Conservation (phyloP, 192 early-diverging fungal genomes). For the Coemansia sp. region DNA sequence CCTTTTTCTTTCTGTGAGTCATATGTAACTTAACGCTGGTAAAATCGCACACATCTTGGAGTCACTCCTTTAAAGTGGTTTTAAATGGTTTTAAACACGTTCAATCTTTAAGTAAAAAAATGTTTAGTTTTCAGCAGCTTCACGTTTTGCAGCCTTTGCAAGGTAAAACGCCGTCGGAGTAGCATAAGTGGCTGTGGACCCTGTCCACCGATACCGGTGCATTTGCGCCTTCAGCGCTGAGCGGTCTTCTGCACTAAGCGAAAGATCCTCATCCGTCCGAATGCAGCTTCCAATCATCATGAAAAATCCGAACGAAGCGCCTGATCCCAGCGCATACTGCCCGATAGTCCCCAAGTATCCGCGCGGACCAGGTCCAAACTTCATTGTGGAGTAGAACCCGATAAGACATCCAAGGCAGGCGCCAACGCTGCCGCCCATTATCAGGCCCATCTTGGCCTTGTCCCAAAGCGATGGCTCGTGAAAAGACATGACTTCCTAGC, state of each 20-base stretch:
- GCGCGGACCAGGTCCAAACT: constrained; percentile 67
- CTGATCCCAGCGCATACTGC: constrained; percentile 71
- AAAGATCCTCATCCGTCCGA: constrained; percentile 41
- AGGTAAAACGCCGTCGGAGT: constrained; percentile 34
- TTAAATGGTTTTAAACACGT: too few relatives aligned
- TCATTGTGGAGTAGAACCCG: constrained; percentile 58
- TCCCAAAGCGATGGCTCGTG: constrained; percentile 55
- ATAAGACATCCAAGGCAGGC: constrained; percentile 57
- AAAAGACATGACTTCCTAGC: constrained; percentile 29
- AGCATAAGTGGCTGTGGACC: constrained; percentile 22
- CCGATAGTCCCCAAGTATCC: constrained; percentile 73
- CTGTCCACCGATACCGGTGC: constrained; percentile 49
- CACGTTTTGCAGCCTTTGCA: constrained; percentile 25
- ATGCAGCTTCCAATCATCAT: constrained; percentile 68
- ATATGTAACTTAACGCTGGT: not conserved
- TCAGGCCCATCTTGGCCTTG: constrained; percentile 56
- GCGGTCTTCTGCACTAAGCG: constrained; percentile 31
- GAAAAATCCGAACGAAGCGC: constrained; percentile 81
- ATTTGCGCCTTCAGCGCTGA: constrained; percentile 25
- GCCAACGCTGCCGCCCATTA: constrained; percentile 56
- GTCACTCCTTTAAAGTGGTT: too few relatives aligned
- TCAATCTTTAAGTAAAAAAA: not conserved
- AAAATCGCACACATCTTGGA: too few relatives aligned
- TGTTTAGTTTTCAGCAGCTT: not conserved
- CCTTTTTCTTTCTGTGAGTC: not conserved